phyloP scores from a whole-genome alignment of 2,329 filamentous ascomycete species.

The Penicillium hordei region DNA sequence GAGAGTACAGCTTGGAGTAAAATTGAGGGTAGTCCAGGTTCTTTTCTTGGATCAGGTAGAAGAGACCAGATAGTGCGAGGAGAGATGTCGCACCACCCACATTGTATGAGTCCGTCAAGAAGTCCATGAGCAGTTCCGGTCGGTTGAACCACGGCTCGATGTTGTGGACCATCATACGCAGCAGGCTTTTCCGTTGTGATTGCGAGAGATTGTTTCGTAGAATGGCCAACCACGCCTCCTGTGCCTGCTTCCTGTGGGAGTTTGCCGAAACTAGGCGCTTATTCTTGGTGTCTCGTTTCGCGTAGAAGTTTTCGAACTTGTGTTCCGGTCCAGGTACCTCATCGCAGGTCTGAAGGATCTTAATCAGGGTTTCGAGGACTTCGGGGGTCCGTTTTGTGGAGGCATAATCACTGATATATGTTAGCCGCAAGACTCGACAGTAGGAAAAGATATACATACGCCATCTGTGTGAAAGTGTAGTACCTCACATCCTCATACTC shows the following conservation, averaged over 20 bases:
- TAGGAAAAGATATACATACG: slow-evolving; percentile 52
- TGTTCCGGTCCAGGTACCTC: slow-evolving; percentile 58
- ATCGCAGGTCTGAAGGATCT: slow-evolving; percentile 56
- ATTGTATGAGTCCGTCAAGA: slow-evolving; percentile 91
- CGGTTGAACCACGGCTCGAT: slow-evolving; percentile 89
- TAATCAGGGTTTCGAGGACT: slow-evolving; percentile 39
- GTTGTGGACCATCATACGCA: slow-evolving; percentile 71
- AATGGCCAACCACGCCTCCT: slow-evolving; percentile 82
- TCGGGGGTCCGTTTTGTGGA: slow-evolving; percentile 27
- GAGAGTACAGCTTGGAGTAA: slow-evolving; percentile 88
- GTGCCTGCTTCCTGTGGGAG: slow-evolving; percentile 74
- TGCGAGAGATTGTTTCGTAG: slow-evolving; percentile 65
- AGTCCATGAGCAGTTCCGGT: slow-evolving; percentile 90
- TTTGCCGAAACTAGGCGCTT: slow-evolving; percentile 66
- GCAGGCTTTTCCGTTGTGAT: slow-evolving; percentile 74
- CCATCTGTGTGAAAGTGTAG: slow-evolving; percentile 73
- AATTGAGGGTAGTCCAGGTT: slow-evolving; percentile 97
- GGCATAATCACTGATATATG: slow-evolving; percentile 37
- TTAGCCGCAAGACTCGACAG: slow-evolving; percentile 4
- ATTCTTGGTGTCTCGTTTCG: slow-evolving; percentile 61
- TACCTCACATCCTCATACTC: slow-evolving; percentile 82
- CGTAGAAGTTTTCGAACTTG: slow-evolving; percentile 40
- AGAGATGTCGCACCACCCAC: slow-evolving; percentile 82
- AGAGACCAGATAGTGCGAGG: slow-evolving; percentile 86
- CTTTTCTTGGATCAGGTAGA: slow-evolving; percentile 88